phyloP scores from a whole-genome alignment of 2,329 filamentous ascomycete species.

The Microsporum audouinii region DNA sequence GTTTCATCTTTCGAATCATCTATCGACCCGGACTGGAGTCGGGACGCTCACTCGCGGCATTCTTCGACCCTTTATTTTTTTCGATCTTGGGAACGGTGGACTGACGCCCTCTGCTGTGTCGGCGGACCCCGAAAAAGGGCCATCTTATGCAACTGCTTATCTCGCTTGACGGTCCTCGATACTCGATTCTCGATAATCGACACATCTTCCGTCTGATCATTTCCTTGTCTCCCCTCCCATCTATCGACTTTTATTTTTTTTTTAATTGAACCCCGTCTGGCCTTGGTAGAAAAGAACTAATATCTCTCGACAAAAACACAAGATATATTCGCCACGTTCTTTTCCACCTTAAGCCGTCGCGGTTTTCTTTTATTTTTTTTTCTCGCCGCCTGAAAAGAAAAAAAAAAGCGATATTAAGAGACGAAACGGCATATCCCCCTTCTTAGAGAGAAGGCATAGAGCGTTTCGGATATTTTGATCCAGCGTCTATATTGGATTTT shows the following conservation, averaged over 20 bases:
- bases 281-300: background rate
- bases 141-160: background rate
- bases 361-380: background rate
- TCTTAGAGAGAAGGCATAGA: conserved; percentile 10
- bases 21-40: background rate
- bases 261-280: background rate
- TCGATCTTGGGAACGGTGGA: background rate
- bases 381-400: background rate
- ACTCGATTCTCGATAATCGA: background rate
- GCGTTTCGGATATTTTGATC: background rate
- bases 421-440: conserved; percentile 1
- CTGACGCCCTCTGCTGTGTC: background rate
- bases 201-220: background rate
- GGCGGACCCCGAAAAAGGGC: background rate
- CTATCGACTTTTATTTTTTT: background rate
- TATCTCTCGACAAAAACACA: background rate
- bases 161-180: background rate
- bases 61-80: background rate
- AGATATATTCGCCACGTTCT: background rate
- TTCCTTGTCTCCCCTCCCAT: background rate
- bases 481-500: conserved; percentile 1
- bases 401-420: background rate
- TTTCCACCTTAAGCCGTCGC: background rate
- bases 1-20: background rate
- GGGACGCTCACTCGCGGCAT: background rate